phyloP scores from a whole-genome alignment of 768 basidiomycete species.

The Strobilomyces confusus region DNA sequence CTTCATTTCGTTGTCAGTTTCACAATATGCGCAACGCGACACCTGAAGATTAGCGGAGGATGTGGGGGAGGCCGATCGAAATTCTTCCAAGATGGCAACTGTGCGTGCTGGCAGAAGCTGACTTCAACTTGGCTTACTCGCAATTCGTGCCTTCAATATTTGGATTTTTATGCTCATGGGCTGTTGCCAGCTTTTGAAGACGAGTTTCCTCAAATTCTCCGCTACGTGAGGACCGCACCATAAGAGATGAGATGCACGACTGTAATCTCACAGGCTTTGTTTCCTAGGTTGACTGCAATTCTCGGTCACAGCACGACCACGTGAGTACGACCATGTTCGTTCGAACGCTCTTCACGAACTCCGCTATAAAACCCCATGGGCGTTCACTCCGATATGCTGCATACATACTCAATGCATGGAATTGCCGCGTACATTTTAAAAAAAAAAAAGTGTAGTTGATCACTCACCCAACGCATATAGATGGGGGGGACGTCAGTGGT shows the following conservation, averaged over 20 bases:
- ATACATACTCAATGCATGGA: constrained; percentile 48
- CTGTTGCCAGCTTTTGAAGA: neutral
- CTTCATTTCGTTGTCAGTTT: neutral
- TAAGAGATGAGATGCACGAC: neutral
- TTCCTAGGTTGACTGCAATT: neutral
- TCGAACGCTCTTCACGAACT: neutral
- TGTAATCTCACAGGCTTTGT: constrained; percentile 15
- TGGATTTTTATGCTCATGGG: neutral
- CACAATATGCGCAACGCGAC: neutral
- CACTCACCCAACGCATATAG: constrained; percentile 35
- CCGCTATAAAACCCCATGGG: neutral
- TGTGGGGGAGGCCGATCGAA: neutral
- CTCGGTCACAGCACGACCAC: neutral
- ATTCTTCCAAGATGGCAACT: neutral
- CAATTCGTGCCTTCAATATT: neutral
- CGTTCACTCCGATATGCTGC: constrained; percentile 43
- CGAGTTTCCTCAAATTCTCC: neutral
- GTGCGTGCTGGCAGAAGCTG: neutral
- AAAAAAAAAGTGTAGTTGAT: too few species aligned
- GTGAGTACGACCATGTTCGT: neutral
- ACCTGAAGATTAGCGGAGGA: neutral
- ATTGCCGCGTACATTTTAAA: constrained; percentile 36
- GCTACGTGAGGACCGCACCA: neutral
- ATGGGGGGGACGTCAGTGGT: neutral
- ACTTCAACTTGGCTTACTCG: neutral